Conservation (phyloP, 768 basidiomycete genomes). For the Pisolithus sp. region DNA sequence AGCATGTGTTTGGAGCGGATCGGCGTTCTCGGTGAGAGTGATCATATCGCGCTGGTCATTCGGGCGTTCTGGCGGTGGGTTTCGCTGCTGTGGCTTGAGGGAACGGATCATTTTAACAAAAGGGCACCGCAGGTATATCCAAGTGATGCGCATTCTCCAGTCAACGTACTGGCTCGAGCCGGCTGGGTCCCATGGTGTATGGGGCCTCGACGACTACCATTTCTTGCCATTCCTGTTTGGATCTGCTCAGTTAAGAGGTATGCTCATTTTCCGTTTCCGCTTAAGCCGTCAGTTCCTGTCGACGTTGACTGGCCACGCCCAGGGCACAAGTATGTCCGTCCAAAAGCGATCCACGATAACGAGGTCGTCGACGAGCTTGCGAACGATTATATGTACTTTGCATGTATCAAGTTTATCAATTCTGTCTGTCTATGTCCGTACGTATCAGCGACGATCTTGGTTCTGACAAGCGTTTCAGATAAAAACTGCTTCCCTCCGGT, state of each 20-base stretch:
- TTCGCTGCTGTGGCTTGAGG: background rate
- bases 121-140: slow-evolving; percentile 49
- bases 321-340: slow-evolving; percentile 87
- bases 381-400: slow-evolving; percentile 93
- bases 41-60: slow-evolving; percentile 72
- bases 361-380: slow-evolving; percentile 91
- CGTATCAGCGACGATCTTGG: background rate
- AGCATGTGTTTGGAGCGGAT: slow-evolving; percentile 80
- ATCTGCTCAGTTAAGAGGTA: slow-evolving; percentile 68
- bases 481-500: slow-evolving; percentile 90
- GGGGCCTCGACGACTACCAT: slow-evolving; percentile 96
- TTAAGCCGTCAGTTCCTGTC: background rate
- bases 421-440: slow-evolving; percentile 43
- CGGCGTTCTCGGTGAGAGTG: slow-evolving; percentile 53
- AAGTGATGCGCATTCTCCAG: slow-evolving; percentile 80
- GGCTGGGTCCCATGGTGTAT: slow-evolving; percentile 98
- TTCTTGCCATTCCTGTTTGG: slow-evolving; percentile 91
- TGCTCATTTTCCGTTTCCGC: slow-evolving; percentile 2
- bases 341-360: slow-evolving; percentile 86
- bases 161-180: slow-evolving; percentile 97
- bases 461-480: slow-evolving; percentile 44
- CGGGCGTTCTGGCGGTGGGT: slow-evolving; percentile 83
- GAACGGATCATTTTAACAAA: background rate
- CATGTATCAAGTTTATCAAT: slow-evolving; percentile 94
- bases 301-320: background rate